phyloP scores from a whole-genome alignment of 2,329 filamentous ascomycete species.

The Diplocarpon mali region DNA sequence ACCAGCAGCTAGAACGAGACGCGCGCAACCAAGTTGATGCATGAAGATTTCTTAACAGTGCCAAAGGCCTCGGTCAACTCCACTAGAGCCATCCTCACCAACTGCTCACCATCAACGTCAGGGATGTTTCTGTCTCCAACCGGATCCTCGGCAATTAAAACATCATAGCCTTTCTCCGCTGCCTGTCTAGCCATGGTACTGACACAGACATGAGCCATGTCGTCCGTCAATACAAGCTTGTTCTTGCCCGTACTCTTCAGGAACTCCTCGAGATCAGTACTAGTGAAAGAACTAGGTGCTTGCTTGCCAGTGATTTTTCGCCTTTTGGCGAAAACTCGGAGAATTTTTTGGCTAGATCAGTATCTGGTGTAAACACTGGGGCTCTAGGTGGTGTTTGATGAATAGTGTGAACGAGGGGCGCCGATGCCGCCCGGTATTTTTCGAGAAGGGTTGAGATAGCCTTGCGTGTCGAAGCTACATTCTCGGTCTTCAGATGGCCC shows the following conservation, averaged over 20 bases:
- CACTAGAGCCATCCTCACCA: slow-evolving; percentile 39
- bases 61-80: slow-evolving; percentile 55
- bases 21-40: slow-evolving; percentile 18
- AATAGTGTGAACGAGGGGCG: slow-evolving; percentile 48
- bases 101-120: slow-evolving; percentile 42
- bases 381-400: slow-evolving; percentile 50
- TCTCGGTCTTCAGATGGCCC: slow-evolving; percentile 44
- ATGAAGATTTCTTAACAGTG: slow-evolving; percentile 37
- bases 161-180: slow-evolving; percentile 50
- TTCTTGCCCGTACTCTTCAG: slow-evolving; percentile 39
- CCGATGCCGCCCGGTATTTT: slow-evolving; percentile 45
- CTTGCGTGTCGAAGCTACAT: slow-evolving; percentile 41
- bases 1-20: neutral
- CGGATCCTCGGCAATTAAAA: slow-evolving; percentile 48
- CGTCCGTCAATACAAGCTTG: slow-evolving; percentile 50
- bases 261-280: slow-evolving; percentile 45
- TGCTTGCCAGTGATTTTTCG: slow-evolving; percentile 46
- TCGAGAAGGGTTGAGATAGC: slow-evolving; percentile 45
- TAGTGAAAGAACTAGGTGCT: slow-evolving; percentile 47
- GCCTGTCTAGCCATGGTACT: slow-evolving; percentile 53
- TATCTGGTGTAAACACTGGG: slow-evolving; percentile 54
- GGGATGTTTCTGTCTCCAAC: slow-evolving; percentile 56
- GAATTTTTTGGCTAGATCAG: slow-evolving; percentile 48
- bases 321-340: slow-evolving; percentile 41
- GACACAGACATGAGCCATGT: slow-evolving; percentile 57